A percentile compares a stretch with the other conserved stretches of the same genome.
These are phyloP conservation scores for Bretschneidera sinensis DNA, from an alignment of 345 rosid species.

Conservation along the genomic window DNA sequence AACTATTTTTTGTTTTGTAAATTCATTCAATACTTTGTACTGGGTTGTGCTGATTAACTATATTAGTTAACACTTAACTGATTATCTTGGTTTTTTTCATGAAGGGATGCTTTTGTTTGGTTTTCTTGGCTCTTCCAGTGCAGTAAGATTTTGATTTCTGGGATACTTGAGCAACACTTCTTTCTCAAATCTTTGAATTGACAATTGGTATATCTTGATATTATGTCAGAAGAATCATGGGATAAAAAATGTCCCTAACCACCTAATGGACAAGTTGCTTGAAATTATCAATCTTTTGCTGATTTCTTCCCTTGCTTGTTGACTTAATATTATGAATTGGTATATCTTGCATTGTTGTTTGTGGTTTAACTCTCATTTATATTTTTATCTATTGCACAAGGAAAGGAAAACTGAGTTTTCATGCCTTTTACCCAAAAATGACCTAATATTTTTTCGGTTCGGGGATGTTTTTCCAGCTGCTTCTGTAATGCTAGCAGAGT, in stretches of 20 bases:
- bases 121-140: too few relatives aligned
- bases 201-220: neutral
- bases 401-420: neutral
- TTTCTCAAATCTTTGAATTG: too few relatives aligned
- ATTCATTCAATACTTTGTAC: too few relatives aligned
- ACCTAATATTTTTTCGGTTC: conserved; percentile 6
- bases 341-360: neutral
- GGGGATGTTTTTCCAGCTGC: conserved; percentile 53
- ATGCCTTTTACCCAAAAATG: neutral
- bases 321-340: neutral
- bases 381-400: too few relatives aligned
- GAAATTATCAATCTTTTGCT: too few relatives aligned
- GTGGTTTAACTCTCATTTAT: neutral
- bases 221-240: too few relatives aligned
- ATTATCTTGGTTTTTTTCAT: too few relatives aligned
- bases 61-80: neutral
- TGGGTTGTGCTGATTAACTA: too few relatives aligned
- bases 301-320: neutral
- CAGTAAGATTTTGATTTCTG: neutral
- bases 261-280: neutral
- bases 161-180: neutral
- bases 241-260: neutral
- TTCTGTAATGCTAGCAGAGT: conserved; percentile 80
- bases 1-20: too few relatives aligned
- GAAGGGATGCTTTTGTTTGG: neutral